A percentile compares a stretch with the other conserved stretches of the same genome.
phyloP scores from a whole-genome alignment of 179 eudicot species.

The Dionaea muscipula region DNA sequence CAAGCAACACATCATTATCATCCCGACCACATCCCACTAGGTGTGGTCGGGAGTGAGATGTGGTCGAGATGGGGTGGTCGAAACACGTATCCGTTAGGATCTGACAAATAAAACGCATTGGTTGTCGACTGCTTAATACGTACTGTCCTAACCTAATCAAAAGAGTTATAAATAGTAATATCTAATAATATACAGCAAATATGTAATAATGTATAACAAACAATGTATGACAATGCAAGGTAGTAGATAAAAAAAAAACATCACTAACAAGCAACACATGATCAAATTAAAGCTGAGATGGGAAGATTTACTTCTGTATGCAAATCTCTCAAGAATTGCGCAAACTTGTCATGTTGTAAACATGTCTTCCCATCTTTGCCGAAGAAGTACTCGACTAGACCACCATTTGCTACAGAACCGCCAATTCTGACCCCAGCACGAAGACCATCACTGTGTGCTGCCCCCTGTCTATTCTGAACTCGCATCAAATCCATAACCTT shows the following conservation, averaged over 20 bases:
- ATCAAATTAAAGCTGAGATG: neutral
- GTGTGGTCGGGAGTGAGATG: too few relatives aligned
- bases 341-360: slow-evolving; percentile 57
- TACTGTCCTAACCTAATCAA: too few relatives aligned
- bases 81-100: too few relatives aligned
- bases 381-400: slow-evolving; percentile 73
- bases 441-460: slow-evolving; percentile 61
- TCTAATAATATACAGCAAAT: too few relatives aligned
- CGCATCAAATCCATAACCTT: slow-evolving; percentile 91
- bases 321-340: slow-evolving; percentile 57
- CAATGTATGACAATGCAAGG: neutral
- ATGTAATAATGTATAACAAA: too few relatives aligned
- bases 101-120: too few relatives aligned
- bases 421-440: slow-evolving; percentile 56
- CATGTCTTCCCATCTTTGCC: slow-evolving; percentile 59
- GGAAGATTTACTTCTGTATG: slow-evolving; percentile 53
- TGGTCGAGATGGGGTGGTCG: too few relatives aligned
- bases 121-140: too few relatives aligned
- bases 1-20: neutral
- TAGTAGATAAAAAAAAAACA: neutral
- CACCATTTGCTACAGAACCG: slow-evolving; percentile 68
- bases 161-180: too few relatives aligned
- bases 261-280: neutral
- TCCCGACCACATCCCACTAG: too few relatives aligned
- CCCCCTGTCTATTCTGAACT: slow-evolving; percentile 67